A percentile compares a stretch with the other conserved stretches of the same genome.
These are phyloP conservation scores for Leccinum fuscescens DNA, from an alignment of 1,284 basidiomycete genomes.

Conservation along the genomic window DNA sequence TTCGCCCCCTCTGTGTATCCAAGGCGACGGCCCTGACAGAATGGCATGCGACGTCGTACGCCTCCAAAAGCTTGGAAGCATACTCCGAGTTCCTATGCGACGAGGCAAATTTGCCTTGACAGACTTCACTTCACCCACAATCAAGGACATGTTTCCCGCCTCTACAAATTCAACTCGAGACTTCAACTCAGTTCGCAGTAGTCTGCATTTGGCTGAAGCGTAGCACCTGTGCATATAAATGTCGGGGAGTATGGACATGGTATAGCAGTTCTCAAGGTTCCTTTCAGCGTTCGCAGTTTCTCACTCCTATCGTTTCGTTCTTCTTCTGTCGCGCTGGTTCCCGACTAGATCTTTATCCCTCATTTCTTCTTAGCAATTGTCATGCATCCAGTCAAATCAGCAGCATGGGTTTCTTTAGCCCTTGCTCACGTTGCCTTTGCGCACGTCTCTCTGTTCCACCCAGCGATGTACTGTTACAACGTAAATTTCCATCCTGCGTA, in stretches of 20 bases:
- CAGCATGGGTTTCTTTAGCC: conserved; percentile 10
- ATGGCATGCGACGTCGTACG: not conserved
- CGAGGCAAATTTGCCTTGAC: not conserved
- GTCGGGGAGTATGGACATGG: not conserved
- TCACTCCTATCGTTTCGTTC: not conserved
- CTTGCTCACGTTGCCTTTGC: conserved; percentile 14
- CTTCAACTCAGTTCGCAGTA: conserved; percentile 1
- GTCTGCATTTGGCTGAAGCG: not conserved
- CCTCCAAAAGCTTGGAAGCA: not conserved
- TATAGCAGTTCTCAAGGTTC: not conserved
- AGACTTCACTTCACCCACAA: not conserved
- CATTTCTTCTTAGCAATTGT: conserved; percentile 4
- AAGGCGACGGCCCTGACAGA: not conserved
- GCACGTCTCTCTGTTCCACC: not conserved
- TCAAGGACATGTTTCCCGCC: not conserved
- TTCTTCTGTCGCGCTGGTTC: conserved; percentile 11
- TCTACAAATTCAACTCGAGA: not conserved
- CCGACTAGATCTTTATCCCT: not conserved
- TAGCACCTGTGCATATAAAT: conserved; percentile 10
- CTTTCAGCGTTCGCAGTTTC: not conserved
- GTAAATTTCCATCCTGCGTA: conserved; percentile 2
- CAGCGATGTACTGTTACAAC: conserved; percentile 10
- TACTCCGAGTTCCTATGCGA: not conserved
- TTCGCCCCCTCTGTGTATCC: not conserved
- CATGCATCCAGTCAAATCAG: not conserved